Base-by-base conservation (phyloP, 75 land plant genomes). In the Cupressus sempervirens region DNA sequence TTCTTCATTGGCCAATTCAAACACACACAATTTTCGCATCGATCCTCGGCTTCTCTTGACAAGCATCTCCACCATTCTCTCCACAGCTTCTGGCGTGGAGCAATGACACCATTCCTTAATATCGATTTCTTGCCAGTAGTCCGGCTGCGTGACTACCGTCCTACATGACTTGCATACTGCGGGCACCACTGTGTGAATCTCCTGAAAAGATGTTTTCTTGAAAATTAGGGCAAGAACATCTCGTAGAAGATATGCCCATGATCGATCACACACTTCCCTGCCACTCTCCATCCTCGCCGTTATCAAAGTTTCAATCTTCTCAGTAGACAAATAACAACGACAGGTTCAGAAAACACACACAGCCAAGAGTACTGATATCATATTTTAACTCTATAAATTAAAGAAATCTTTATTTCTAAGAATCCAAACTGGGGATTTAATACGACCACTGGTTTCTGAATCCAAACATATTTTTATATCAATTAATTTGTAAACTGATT, bases 61-160 rank as follows among this genome's bases (percentile, higher is more conserved):
- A 11, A 94, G 90, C 81, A 92, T 74, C 30, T 74, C 73, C 52
- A 94, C 86, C 94, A 94, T 91, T 12, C 88, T 84, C 18, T 94
- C 92, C 4, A 89, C 73, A 4, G 50, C 62, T 40, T 90, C 88
- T 1, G 91, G 93, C 58, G 82, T 80, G 84, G 83, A 74, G 13
- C 81, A 40, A 11, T 34, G 76, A 81, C 94, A 89, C 96, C 96
- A 93, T 32, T 94, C 94, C 58, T 88, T 91, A 58, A 94, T 89
- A 84, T 94, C 91, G 7, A 94, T 92, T 85, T 92, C 92, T 80
- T 90, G 93, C 96, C 96, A 94, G 84, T 91, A 93, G 53, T 90
- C 91, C 14, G 96, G 94, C 45, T 93, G 93, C 34, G 73, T n/a
- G 9, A 90, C 93, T 23, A 89, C 93, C 62, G 43, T 89, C 41